Conservation (phyloP, 75 land plant species). For the Sequoiadendron giganteum region DNA sequence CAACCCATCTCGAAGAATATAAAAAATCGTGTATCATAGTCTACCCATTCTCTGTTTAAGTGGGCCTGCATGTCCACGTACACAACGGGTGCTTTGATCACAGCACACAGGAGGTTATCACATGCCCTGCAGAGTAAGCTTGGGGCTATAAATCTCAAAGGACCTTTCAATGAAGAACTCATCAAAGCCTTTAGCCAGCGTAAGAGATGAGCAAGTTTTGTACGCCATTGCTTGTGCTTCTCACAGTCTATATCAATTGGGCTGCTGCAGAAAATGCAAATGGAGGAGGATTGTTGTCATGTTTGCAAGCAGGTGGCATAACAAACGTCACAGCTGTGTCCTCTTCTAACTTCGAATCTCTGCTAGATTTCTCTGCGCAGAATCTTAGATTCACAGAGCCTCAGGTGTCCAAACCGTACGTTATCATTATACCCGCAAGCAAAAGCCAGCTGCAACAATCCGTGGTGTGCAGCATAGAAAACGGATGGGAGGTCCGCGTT, state of each 20-base stretch:
- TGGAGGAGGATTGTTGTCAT: neutral
- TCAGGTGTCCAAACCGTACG: constrained; percentile 9
- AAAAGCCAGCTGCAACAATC: neutral
- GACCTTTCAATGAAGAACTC: too few relatives aligned
- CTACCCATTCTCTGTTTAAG: too few relatives aligned
- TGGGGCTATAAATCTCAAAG: too few relatives aligned
- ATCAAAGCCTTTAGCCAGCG: neutral
- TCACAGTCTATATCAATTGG: neutral
- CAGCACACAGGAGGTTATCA: too few relatives aligned
- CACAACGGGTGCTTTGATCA: too few relatives aligned
- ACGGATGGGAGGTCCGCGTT: constrained; percentile 10
- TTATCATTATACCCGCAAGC: constrained; percentile 18
- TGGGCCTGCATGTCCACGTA: too few relatives aligned
- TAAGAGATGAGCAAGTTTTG: neutral
- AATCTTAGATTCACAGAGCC: constrained; percentile 35
- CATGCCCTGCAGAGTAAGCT: too few relatives aligned
- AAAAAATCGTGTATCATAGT: too few relatives aligned
- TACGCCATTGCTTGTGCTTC: neutral
- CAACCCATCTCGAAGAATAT: too few relatives aligned
- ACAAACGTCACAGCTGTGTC: neutral
- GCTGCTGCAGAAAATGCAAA: neutral
- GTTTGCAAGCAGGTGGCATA: neutral
- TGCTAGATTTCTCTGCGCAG: constrained; percentile 25
- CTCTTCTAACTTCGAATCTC: neutral
- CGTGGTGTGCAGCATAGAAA: constrained; percentile 5